These are phyloP conservation scores for Xylariomycetidae sp. DNA, from an alignment of 2,329 filamentous ascomycete genomes.

Conservation along the genomic window DNA sequence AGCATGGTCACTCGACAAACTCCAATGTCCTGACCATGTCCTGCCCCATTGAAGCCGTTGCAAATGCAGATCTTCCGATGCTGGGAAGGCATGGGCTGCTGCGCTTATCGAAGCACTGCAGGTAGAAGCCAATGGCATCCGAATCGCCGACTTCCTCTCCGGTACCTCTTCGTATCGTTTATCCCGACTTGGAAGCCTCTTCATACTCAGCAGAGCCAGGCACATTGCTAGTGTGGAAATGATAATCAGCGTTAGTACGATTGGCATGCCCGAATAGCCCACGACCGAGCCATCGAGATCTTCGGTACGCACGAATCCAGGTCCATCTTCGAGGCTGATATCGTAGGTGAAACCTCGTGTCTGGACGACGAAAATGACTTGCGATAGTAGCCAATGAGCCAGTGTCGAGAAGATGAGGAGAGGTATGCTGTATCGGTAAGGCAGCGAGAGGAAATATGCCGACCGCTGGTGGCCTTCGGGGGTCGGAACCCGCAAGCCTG, in stretches of 20 bases:
- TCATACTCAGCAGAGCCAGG: no score
- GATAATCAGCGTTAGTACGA: not conserved
- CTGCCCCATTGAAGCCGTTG: no score
- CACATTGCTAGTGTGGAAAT: no score
- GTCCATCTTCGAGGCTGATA: not conserved
- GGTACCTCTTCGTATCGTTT: no score
- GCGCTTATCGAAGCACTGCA: no score
- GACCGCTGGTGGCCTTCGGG: not conserved
- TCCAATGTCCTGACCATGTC: no score
- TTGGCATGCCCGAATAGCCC: slow-evolving; percentile 1
- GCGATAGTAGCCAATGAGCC: slow-evolving; percentile 3
- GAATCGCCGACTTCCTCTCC: no score
- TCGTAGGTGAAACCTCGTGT: slow-evolving; percentile 2
- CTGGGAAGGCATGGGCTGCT: no score
- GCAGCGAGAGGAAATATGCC: slow-evolving; percentile 1
- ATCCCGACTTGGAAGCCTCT: no score
- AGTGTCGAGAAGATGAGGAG: slow-evolving; percentile 1
- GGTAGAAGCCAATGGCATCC: no score
- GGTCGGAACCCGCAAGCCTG: not conserved
- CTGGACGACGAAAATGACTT: slow-evolving; percentile 2
- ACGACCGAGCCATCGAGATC: slow-evolving; percentile 3
- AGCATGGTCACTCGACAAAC: no score
- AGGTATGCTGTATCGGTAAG: slow-evolving; percentile 2
- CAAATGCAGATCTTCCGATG: no score
- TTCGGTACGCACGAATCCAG: not conserved